phyloP scores from a whole-genome alignment of 371 early-diverging fungal species.

The Rhizopus microsporus region DNA sequence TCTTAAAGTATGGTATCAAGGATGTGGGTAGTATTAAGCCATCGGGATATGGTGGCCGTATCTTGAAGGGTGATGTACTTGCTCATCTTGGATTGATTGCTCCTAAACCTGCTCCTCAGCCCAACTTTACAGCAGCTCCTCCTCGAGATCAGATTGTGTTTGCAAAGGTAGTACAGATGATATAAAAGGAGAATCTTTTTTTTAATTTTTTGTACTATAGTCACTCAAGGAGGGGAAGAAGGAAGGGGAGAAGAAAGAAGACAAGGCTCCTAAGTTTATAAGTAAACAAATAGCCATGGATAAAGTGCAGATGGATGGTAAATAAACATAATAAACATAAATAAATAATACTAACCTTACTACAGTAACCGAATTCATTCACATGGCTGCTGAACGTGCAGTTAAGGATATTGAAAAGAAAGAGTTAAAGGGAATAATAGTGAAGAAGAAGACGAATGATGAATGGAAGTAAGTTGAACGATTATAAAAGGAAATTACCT shows the following conservation, averaged over 20 bases:
- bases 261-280: too few species aligned
- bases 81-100: constrained; percentile 67
- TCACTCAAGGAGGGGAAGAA: constrained; percentile 22
- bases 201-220: constrained; percentile 13
- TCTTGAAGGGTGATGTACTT: constrained; percentile 90
- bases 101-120: constrained; percentile 55
- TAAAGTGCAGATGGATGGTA: too few species aligned
- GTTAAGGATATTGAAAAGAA: too few species aligned
- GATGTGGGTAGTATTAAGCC: constrained; percentile 60
- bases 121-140: constrained; percentile 40
- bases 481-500: not conserved
- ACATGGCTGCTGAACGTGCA: too few species aligned
- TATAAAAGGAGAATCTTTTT: not conserved
- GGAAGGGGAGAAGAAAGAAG: constrained; percentile 12
- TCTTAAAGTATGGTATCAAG: constrained; percentile 61
- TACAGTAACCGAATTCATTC: too few species aligned
- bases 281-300: too few species aligned
- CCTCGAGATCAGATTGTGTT: constrained; percentile 52
- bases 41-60: constrained; percentile 88
- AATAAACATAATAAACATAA: too few species aligned
- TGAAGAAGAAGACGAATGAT: constrained; percentile 32
- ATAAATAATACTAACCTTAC: too few species aligned
- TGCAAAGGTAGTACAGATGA: constrained; percentile 33
- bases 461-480: constrained; percentile 39
- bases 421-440: too few species aligned